These are phyloP conservation scores for Pelargonium myrrhifolium DNA, from an alignment of 441 rosid species.

Conservation along the genomic window DNA sequence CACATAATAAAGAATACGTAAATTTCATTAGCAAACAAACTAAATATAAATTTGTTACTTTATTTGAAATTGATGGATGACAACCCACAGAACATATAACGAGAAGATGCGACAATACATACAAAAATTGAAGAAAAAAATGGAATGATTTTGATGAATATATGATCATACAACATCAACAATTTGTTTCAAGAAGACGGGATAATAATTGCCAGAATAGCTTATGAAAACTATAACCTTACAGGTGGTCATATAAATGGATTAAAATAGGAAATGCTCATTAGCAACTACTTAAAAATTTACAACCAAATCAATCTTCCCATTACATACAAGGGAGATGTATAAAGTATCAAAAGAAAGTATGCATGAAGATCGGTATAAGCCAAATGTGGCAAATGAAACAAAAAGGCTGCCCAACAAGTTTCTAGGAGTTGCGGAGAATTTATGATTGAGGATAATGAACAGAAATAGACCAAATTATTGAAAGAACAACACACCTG, in stretches of 20 bases:
- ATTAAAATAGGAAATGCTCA: neutral
- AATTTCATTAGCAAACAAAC: neutral
- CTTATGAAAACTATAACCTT: no score
- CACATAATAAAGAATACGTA: neutral
- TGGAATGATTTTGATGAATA: neutral
- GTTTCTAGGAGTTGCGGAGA: neutral
- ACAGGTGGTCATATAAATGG: no score
- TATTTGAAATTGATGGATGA: neutral
- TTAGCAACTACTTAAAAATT: neutral
- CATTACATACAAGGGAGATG: neutral
- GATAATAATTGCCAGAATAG: neutral
- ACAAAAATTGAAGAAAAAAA: neutral
- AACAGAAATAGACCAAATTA: neutral
- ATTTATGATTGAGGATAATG: neutral
- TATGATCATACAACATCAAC: neutral
- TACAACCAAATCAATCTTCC: neutral
- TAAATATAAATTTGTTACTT: neutral
- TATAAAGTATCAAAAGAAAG: neutral
- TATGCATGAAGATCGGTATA: neutral
- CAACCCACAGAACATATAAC: neutral
- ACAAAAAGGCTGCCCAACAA: neutral
- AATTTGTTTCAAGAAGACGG: neutral
- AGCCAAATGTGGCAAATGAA: neutral
- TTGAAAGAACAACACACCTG: constrained; percentile 42
- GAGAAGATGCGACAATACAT: neutral